Evolutionary conservation across 192 early-diverging fungal species (phyloP), one percentile per base, ranked within the genome.

Genomic region (Gaertneriomyces sp.): DNA sequence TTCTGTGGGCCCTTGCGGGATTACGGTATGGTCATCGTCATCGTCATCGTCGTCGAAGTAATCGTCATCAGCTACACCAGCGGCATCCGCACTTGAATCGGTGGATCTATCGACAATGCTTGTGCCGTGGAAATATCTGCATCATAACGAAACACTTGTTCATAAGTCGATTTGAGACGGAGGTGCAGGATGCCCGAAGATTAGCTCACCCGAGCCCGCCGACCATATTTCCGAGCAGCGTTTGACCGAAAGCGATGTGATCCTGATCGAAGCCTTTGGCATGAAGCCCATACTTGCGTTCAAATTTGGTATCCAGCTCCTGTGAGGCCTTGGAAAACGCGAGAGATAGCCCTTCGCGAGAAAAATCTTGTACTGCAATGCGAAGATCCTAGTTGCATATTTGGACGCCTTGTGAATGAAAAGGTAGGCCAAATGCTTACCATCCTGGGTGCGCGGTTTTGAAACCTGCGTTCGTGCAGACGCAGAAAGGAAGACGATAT

Each of bases 131-230:
- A 92, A 92, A 76, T 90, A 82, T 64, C 77, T 61, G 47, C 45
- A 46, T 50, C 14, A 4, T 0, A 5, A 6, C 6, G 49, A 51
- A 51, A 33, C 6, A 51, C 49, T 6, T 6, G 49, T 51, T 56
- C 8, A 0, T 33, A 33, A 33, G 25, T 56, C 25, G 43, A 53
- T 7, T 47, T 42, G 47, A 25, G 14, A 9, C 45, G 38, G 51
- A 20, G 55, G 44, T 12, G 17, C 51, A 10, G 41, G 42, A 3
- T 40, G 58, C n/a, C 6, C 0, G 25, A 43, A 8, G 53, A 19
- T 40, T 45, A 25, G 38, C 67, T 60, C 77, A 91, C 68, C 95
- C 95, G 25, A 98, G 88, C 1, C 93, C 93, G 55, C 95, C 93
- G 9, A 98, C 40, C 61, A 98, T 74, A 67, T 93, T 94, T 62